These are phyloP conservation scores for Camelina sativa DNA, from an alignment of 345 rosid species.

Conservation along the genomic window DNA sequence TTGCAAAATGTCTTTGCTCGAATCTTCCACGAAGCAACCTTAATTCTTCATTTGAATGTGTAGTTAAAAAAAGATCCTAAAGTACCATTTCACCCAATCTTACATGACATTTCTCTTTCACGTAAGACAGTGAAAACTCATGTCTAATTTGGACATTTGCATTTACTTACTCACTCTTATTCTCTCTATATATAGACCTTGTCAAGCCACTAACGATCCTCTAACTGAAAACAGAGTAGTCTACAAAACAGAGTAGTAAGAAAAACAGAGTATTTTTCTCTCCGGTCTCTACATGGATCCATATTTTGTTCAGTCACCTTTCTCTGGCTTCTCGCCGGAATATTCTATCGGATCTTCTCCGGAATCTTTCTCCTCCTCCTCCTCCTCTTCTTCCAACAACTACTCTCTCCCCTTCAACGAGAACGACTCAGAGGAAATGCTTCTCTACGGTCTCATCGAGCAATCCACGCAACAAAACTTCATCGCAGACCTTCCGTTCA, in stretches of 20 bases:
- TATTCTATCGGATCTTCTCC: conserved; percentile 61
- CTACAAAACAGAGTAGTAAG: conserved; percentile 22
- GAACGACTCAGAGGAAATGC: conserved; percentile 95
- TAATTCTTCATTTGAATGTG: background rate
- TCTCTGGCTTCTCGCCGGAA: conserved; percentile 65
- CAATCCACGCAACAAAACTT: conserved; percentile 39
- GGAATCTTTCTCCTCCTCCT: conserved; percentile 48
- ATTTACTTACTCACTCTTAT: background rate
- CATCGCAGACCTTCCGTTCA: conserved; percentile 11
- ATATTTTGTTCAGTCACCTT: conserved; percentile 48
- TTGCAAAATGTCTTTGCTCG: conserved; percentile 26
- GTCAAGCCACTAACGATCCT: conserved; percentile 23
- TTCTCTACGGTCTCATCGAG: conserved; percentile 63
- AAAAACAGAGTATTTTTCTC: conserved; percentile 1
- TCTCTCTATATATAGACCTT: conserved; percentile 41
- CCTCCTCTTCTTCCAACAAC: conserved; percentile 34
- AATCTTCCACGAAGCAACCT: conserved; percentile 42
- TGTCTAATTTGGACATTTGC: conserved; percentile 37
- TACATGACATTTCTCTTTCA: background rate
- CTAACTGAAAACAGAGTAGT: conserved; percentile 42
- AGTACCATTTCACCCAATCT: conserved; percentile 18
- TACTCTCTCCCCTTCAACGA: conserved; percentile 81
- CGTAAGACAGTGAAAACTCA: conserved; percentile 16
- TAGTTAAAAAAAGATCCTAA: background rate
- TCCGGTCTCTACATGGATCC: conserved; percentile 49